These are phyloP conservation scores for Taphrina populina DNA, from an alignment of 1,139 yeast genomes.

Conservation along the genomic window DNA sequence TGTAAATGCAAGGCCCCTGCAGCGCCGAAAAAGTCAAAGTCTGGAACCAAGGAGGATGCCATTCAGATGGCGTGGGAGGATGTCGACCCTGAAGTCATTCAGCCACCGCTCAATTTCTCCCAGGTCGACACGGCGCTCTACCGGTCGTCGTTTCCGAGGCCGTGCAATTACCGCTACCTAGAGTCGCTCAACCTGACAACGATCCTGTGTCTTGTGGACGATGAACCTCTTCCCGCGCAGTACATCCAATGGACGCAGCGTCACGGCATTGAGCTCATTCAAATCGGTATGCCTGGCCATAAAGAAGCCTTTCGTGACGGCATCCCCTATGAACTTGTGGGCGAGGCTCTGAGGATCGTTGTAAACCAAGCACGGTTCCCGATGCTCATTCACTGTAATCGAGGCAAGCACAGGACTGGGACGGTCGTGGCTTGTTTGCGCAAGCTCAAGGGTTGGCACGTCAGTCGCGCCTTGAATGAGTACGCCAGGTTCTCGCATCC, in stretches of 20 bases:
- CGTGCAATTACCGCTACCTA: slow-evolving; percentile 73
- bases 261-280: slow-evolving; percentile 68
- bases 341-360: slow-evolving; percentile 77
- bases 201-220: slow-evolving; percentile 70
- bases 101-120: slow-evolving; percentile 58
- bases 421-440: slow-evolving; percentile 91
- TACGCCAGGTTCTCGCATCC: slow-evolving; percentile 93
- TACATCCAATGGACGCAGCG: slow-evolving; percentile 62
- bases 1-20: slow-evolving; percentile 10
- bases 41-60: slow-evolving; percentile 9
- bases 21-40: slow-evolving; percentile 13
- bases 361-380: slow-evolving; percentile 87
- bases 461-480: slow-evolving; percentile 91
- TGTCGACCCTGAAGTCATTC: slow-evolving; percentile 5
- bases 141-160: slow-evolving; percentile 84
- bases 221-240: slow-evolving; percentile 84
- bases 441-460: slow-evolving; percentile 84
- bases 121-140: slow-evolving; percentile 77
- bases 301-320: slow-evolving; percentile 83
- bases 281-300: slow-evolving; percentile 91
- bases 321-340: slow-evolving; percentile 68
- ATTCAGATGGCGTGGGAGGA: slow-evolving; percentile 24
- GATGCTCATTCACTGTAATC: slow-evolving; percentile 83
- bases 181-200: slow-evolving; percentile 64
- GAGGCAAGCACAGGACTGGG: slow-evolving; percentile 96